phyloP scores from a whole-genome alignment of 1,284 basidiomycete species.

The Fomitiporia mediterranea region DNA sequence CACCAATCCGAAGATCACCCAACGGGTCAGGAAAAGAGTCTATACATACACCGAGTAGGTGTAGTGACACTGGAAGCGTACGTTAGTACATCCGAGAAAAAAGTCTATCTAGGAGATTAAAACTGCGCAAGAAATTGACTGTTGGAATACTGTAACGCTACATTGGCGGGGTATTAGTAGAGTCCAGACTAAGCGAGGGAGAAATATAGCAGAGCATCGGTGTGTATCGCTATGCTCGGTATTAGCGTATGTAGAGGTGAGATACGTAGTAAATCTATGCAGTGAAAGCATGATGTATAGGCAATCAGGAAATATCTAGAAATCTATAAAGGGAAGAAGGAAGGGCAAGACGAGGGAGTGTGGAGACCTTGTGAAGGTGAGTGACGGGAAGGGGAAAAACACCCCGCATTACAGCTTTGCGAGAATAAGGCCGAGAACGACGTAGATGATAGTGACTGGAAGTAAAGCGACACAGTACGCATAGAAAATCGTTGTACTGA shows the following conservation, averaged over 20 bases:
- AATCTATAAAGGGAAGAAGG: background rate
- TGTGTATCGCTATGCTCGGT: too few relatives aligned
- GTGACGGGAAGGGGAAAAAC: background rate
- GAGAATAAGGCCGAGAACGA: conserved; percentile 66
- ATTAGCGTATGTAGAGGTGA: background rate
- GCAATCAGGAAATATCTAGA: background rate
- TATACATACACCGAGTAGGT: background rate
- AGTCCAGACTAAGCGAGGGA: background rate
- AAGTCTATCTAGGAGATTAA: background rate
- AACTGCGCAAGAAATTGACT: background rate
- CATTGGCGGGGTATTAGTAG: background rate
- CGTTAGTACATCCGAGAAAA: too few relatives aligned
- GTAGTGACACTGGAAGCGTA: background rate
- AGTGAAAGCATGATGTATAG: background rate
- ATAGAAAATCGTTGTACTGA: conserved; percentile 81
- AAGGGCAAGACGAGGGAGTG: background rate
- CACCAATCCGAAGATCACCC: background rate
- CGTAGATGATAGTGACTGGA: conserved; percentile 69
- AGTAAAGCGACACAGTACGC: conserved; percentile 79
- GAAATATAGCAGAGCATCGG: background rate
- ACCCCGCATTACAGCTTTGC: conserved; percentile 36
- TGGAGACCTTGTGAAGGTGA: background rate
- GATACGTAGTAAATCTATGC: background rate
- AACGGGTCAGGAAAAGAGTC: background rate
- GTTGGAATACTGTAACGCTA: background rate